A percentile compares a stretch with the other conserved stretches of the same genome.
These are phyloP conservation scores for Populus nigra DNA, from an alignment of 345 rosid species.

Conservation along the genomic window DNA sequence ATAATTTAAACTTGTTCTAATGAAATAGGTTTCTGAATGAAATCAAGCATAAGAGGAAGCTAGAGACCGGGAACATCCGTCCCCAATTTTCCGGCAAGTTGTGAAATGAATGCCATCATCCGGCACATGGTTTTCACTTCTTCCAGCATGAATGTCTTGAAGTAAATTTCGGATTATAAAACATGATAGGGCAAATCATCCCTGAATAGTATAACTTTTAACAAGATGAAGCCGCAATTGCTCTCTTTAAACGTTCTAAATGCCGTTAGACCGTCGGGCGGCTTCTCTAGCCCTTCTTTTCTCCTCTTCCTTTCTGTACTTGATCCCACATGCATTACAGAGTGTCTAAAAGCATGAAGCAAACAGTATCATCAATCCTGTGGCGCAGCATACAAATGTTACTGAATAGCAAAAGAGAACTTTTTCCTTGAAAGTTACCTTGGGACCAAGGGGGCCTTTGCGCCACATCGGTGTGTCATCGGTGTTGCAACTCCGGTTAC, in stretches of 20 bases:
- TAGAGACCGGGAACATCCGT: not conserved
- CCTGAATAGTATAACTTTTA: no score
- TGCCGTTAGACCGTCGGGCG: no score
- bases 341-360: not conserved
- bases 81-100: not conserved
- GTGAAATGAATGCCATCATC: not conserved
- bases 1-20: not conserved
- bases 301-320: not conserved
- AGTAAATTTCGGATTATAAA: no score
- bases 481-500: not conserved
- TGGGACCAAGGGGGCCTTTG: conserved; percentile 6
- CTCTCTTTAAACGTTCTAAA: no score
- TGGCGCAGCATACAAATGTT: not conserved
- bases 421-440: not conserved
- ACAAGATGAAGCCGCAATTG: no score
- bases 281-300: not conserved
- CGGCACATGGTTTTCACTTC: not conserved
- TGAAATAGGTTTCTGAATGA: not conserved
- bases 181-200: no score
- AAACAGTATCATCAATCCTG: not conserved
- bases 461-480: conserved; percentile 4
- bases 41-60: not conserved
- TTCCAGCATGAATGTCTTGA: not conserved
- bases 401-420: not conserved
- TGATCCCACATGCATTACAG: not conserved